Conservation (phyloP, 2,329 filamentous ascomycete species). For the Stromatinia cepivora region DNA sequence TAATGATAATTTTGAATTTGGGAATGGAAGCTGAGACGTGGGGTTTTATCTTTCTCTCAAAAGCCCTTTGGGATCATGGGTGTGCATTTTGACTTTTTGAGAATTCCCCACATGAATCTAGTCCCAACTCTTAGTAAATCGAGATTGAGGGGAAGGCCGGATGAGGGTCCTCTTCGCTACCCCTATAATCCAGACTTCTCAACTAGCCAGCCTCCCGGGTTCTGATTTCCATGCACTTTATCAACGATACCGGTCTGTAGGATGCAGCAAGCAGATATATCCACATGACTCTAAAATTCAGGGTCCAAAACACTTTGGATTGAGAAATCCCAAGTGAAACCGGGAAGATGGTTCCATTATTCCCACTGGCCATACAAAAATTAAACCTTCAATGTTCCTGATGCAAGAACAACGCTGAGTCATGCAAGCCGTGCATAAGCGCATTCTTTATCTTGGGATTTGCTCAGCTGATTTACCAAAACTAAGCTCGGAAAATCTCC, state of each 20-base stretch:
- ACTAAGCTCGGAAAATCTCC: background rate
- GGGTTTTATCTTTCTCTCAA: background rate
- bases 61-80: background rate
- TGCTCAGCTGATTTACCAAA: background rate
- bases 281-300: background rate
- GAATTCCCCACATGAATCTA: background rate
- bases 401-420: background rate
- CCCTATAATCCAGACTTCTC: background rate
- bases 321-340: background rate
- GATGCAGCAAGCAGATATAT: background rate
- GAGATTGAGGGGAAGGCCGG: background rate
- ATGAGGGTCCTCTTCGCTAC: constrained; percentile 9
- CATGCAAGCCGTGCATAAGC: constrained; percentile 20
- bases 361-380: background rate
- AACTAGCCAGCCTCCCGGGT: background rate
- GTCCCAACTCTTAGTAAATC: background rate
- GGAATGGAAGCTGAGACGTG: background rate
- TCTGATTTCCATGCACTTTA: too few species aligned
- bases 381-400: constrained; percentile 8
- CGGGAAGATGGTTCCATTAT: constrained; percentile 6
- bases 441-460: constrained; percentile 10
- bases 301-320: background rate
- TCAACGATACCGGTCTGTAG: too few species aligned
- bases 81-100: background rate
- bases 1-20: background rate